Evolutionary conservation across 164 flowering plant species (phyloP).

Genomic region (Stephania yunnanensis): DNA sequence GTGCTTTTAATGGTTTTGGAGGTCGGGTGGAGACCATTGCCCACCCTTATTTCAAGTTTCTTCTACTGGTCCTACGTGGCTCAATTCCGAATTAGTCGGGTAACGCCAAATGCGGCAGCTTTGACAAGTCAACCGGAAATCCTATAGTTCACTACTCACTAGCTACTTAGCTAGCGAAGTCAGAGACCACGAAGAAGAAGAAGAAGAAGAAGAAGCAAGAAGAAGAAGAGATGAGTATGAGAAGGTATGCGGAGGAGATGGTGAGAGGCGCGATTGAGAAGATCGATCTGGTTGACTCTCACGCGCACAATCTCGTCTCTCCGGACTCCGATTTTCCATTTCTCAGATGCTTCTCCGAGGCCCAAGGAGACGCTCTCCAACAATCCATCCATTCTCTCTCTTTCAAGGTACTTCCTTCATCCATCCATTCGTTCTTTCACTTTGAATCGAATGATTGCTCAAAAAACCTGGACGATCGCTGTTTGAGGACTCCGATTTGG

Average conservation of each 20-base stretch:
- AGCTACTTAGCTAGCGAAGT: too few species aligned
- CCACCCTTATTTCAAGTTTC: too few species aligned
- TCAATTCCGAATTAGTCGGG: too few species aligned
- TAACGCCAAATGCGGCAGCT: too few species aligned
- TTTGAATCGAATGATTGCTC: too few species aligned
- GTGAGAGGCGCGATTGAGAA: slow-evolving; percentile 52
- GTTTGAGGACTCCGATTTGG: too few species aligned
- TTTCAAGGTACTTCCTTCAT: slow-evolving; percentile 51
- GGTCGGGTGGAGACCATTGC: too few species aligned
- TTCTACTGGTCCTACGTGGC: too few species aligned
- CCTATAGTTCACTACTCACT: too few species aligned
- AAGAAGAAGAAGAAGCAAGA: background rate
- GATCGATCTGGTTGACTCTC: slow-evolving; percentile 63
- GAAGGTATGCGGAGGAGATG: slow-evolving; percentile 27
- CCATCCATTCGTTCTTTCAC: background rate
- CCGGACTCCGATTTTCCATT: slow-evolving; percentile 60
- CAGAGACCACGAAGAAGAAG: background rate
- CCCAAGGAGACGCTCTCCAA: slow-evolving; percentile 61
- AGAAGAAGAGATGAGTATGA: background rate
- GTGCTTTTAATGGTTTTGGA: too few species aligned
- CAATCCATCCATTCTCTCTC: slow-evolving; percentile 56
- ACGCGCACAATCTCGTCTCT: slow-evolving; percentile 76
- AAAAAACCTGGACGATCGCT: too few species aligned
- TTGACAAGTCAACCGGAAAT: too few species aligned
- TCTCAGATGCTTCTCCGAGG: slow-evolving; percentile 65